A percentile compares a stretch with the other conserved stretches of the same genome.
Evolutionary conservation across 495 filamentous ascomycete genomes (phyloP).

Genomic region (Chaetomidium leptoderma): DNA sequence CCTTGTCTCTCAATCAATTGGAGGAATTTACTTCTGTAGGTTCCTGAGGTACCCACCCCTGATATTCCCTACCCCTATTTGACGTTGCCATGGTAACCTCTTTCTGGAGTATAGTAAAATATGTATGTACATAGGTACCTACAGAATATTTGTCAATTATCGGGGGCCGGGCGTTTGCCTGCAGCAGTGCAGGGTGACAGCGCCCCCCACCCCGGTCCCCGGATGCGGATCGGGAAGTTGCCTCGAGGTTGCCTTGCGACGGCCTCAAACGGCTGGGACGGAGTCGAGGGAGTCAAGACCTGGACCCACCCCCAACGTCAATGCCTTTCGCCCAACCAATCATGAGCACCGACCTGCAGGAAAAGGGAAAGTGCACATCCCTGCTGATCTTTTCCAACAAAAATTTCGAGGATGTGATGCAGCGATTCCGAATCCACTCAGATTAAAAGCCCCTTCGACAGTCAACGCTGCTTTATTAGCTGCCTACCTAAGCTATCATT

Average conservation of each 20-base stretch:
- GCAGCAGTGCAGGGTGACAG: background rate
- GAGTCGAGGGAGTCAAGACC: too few relatives aligned
- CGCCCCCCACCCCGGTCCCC: too few relatives aligned
- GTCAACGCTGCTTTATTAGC: background rate
- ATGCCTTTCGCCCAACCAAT: constrained; percentile 4
- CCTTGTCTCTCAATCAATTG: too few relatives aligned
- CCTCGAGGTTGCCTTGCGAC: too few relatives aligned
- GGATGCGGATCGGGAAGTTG: background rate
- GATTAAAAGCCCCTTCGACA: background rate
- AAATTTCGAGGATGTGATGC: background rate
- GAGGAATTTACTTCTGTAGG: too few relatives aligned
- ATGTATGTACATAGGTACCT: too few relatives aligned
- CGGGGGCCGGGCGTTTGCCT: background rate
- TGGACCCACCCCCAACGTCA: constrained; percentile 13
- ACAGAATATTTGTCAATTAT: too few relatives aligned
- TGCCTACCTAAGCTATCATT: background rate
- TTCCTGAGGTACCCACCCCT: too few relatives aligned
- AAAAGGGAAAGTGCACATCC: constrained; percentile 14
- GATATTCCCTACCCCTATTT: too few relatives aligned
- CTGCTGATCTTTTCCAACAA: background rate
- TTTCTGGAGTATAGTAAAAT: too few relatives aligned
- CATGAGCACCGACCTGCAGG: background rate
- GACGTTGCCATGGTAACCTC: too few relatives aligned
- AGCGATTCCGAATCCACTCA: background rate
- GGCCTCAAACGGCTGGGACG: too few relatives aligned